phyloP scores from a whole-genome alignment of 176 grass and related monocot genomes.

The Juncus effusus region DNA sequence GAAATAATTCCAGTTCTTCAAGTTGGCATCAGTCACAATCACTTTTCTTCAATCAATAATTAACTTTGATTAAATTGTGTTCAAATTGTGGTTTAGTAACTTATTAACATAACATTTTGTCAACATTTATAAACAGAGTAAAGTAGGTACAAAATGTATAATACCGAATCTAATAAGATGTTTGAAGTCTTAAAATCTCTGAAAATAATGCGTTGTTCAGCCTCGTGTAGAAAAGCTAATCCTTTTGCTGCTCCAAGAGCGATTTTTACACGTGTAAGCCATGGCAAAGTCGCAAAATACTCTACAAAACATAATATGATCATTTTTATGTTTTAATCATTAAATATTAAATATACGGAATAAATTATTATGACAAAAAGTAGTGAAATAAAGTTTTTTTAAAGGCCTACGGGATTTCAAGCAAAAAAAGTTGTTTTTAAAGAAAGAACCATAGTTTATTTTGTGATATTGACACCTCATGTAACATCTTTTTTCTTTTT shows the following conservation, averaged over 20 bases:
- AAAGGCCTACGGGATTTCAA: no score
- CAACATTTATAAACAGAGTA: neutral
- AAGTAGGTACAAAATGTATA: constrained; percentile 3
- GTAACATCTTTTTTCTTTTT: no score
- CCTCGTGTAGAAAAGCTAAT: constrained; percentile 81
- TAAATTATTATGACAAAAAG: no score
- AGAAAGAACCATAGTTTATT: no score
- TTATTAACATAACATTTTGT: no score
- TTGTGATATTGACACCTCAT: no score
- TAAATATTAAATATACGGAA: no score
- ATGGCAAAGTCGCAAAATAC: constrained; percentile 63
- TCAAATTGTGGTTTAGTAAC: no score
- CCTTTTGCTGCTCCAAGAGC: constrained; percentile 80
- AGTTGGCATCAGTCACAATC: constrained; percentile 35
- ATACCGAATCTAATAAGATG: constrained; percentile 88
- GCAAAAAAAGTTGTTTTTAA: no score
- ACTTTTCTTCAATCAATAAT: constrained; percentile 8
- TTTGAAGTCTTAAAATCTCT: constrained; percentile 97
- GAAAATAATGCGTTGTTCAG: constrained; percentile 87
- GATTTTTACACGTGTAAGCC: constrained; percentile 88
- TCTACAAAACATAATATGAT: constrained; percentile 27
- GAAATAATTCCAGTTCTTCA: constrained; percentile 2
- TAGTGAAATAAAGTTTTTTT: neutral
- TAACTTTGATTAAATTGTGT: neutral
- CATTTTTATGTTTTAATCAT: no score